Base-by-base conservation (phyloP, 2,329 filamentous ascomycete genomes). In the Epicoccum nigrum region DNA sequence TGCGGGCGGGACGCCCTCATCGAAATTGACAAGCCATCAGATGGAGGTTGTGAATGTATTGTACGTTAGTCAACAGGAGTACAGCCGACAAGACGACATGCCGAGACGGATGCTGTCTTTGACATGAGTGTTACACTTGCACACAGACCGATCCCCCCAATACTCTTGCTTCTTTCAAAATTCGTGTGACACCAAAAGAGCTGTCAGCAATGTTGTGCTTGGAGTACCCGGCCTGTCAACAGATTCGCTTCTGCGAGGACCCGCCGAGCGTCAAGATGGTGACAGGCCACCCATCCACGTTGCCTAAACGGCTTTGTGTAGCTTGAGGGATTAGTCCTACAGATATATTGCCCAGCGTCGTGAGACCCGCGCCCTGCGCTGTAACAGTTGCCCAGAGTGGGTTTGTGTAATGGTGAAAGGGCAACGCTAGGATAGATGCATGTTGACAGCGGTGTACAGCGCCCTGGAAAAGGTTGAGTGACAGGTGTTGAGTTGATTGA, bases 341-440 rank as follows among this genome's bases (percentile, higher is more conserved):
- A 63, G 46, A 56, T 48, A 52, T 51, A 46, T 35, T 55, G 39
- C 51, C 28, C 43, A 47, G 45, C 66, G 61, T 50, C 53, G 67
- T 70, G 54, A 48, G 42, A 69, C 63, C 56, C 63, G 55, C 56
- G 63, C 60, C 52, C 60, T 69, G 69, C 56, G 55, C 62, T 69
- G 68, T 62, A 68, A 69, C 65, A 62, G 62, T 69, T 54, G 62
- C 48, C 56, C 31, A 47, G 58, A 57, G 59, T 63, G 59, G 65
- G 58, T 59, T 42, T 57, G 68, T 70, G 59, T 56, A 20, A 68
- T 67, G 27, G 59, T 55, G 44, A 51, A 31, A 30, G 33, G 32
- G 44, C 38, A 32, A 40, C 39, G 39, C 59, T 60, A 59, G 65
- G 59, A 55, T 63, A 59, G 56, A 45, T 68, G 68, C 63, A 68